Evolutionary conservation across 371 early-diverging fungal species (phyloP), one percentile per base, ranked within the genome.

Genomic region (Mortierella sp.): DNA sequence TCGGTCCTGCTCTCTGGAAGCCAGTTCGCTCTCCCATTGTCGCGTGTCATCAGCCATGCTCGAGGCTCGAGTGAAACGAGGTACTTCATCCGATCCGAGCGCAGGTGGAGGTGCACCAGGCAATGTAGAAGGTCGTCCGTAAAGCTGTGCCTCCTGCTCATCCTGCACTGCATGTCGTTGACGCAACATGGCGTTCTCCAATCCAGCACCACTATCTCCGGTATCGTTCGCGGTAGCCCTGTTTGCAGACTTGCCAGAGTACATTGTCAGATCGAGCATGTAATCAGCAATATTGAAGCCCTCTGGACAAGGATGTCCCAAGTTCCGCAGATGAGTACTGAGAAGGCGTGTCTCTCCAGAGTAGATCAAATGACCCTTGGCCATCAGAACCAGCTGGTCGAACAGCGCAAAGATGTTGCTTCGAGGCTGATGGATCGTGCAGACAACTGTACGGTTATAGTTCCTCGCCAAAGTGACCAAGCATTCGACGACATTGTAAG

Each of bases 351-450:
- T 92, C 55, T 90, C 88, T 1, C 98, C 98, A 10, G 97, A 95
- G 84, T 95, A 98, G 47, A 96, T 93, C 55, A 96, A 90, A 58
- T 93, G 91, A 2, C 98, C 97, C 45, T 95, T 96, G 28, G 96
- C 94, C 65, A 99, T 90, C 42, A 99, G 89, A 16, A 98, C 88
- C 14, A 98, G 89, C 42, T 94, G 93, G 88, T 98, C 97, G 90
- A 99, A 98, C 77, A 97, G 88, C 26, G 94, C 91, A 68, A 96
- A 96, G 72, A 99, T 97, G 77, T 99, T 96, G 21, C 96, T 94
- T 19, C 98, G 93, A 7, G 99, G 99, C 82, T 99, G 99, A 84
- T 99, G 99, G 50, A 99, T 97, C 14, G 97, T 97, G 83, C 97
- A 95, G 9, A 99, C 90, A 34, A 99, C 94, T 0, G 99, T 98